A percentile compares a stretch with the other conserved stretches of the same genome.
Evolutionary conservation across 202 grass and related monocot species (phyloP).

Genomic region (Brachypodium distachyon): DNA sequence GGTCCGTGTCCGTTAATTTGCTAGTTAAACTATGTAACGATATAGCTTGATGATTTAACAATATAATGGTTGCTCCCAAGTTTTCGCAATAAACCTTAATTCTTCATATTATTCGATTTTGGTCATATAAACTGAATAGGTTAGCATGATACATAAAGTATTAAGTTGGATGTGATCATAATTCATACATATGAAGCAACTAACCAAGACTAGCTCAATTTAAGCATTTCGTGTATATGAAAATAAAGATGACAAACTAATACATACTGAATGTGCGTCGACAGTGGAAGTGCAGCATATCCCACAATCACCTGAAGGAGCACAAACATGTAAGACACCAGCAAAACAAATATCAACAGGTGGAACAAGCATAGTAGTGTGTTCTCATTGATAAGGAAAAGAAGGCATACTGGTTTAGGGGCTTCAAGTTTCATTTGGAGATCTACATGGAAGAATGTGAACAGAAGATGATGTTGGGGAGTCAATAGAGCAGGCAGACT

Average conservation of each 20-base stretch:
- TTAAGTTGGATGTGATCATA: too few species aligned
- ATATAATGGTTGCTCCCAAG: not conserved
- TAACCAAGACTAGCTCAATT: not conserved
- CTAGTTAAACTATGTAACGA: not conserved
- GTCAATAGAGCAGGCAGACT: slow-evolving; percentile 85
- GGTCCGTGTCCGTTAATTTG: not conserved
- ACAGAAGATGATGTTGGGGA: slow-evolving; percentile 92
- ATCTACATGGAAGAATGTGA: slow-evolving; percentile 97
- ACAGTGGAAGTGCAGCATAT: slow-evolving; percentile 89
- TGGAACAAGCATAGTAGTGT: not conserved
- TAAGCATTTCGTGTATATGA: not conserved
- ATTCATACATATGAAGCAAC: not conserved
- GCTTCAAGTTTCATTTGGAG: slow-evolving; percentile 96
- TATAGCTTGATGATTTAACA: not conserved
- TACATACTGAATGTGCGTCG: slow-evolving; percentile 90
- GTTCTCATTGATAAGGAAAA: slow-evolving; percentile 17
- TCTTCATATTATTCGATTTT: slow-evolving; percentile 8
- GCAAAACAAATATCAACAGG: slow-evolving; percentile 11
- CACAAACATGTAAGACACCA: slow-evolving; percentile 24
- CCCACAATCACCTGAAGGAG: slow-evolving; percentile 68
- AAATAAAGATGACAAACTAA: slow-evolving; percentile 11
- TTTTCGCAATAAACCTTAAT: not conserved
- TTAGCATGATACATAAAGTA: too few species aligned
- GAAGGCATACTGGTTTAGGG: slow-evolving; percentile 73
- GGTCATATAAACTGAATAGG: slow-evolving; percentile 11